Conservation (phyloP, 257 asterid species). For the Jacaranda mimosifolia region DNA sequence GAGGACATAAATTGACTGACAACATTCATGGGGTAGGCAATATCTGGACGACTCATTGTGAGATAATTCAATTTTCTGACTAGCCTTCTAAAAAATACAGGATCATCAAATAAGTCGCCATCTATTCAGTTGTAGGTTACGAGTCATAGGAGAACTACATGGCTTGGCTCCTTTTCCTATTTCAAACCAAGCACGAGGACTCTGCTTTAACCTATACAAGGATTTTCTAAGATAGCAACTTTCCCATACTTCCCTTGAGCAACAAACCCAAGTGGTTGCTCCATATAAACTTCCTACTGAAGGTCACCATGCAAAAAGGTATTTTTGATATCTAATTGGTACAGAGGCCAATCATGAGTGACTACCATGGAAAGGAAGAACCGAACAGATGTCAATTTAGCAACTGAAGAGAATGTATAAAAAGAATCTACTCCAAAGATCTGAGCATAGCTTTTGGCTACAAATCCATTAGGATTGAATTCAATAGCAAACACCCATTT, state of each 20-base stretch:
- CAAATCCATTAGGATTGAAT: background rate
- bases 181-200: background rate
- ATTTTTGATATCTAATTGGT: background rate
- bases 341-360: too few species aligned
- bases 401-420: background rate
- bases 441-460: slow-evolving; percentile 11
- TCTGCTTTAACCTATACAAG: too few species aligned
- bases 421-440: background rate
- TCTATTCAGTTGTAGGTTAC: background rate
- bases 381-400: too few species aligned
- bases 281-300: slow-evolving; percentile 3
- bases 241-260: background rate
- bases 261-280: slow-evolving; percentile 23
- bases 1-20: background rate
- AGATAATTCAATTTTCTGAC: slow-evolving; percentile 3
- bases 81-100: background rate
- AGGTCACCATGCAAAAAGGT: slow-evolving; percentile 4
- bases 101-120: background rate
- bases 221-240: too few species aligned
- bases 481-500: slow-evolving; percentile 17
- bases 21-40: too few species aligned
- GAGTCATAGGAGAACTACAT: too few species aligned
- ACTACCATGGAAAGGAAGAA: too few species aligned
- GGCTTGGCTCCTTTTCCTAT: background rate
- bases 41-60: too few species aligned